Base-by-base conservation (phyloP, 495 filamentous ascomycete species). In the Bacidia rubella region DNA sequence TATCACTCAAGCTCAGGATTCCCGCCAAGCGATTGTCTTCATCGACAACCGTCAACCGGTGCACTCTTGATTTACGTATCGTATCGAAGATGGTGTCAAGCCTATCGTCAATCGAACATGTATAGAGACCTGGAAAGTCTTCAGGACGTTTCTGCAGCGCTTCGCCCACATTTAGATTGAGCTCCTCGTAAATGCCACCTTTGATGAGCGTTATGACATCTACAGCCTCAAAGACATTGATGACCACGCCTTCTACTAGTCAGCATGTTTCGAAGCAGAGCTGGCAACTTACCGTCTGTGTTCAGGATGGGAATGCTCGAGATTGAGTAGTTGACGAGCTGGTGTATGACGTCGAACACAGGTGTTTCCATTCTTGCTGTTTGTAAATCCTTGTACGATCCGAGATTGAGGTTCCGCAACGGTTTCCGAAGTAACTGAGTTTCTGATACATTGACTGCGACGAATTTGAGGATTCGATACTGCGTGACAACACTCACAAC, bases 171-270 rank as follows among this genome's bases (percentile, higher is more conserved):
- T 74, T 86, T 1, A 92, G 75, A 41, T 84, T 78, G 51, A 97
- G 72, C 55, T 96, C 92, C 51, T 97, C 90, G 58, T 97, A 96
- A 15, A 79, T 80, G 12, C 89, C 89, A 11, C 87, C 90, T 64
- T 92, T 93, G 64, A 99, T 96, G 60, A 95, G 76, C 0, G 89
- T 83, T 57, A 99, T 93, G 42, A 99, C 87, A 69, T 99, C 92
- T 44, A 99, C 90, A 7, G 92, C 86, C 67, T 99, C 93, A 60
- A 97, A 99, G 4, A 97, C 87, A 64, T 99, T 99, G 57, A 95
- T 79, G 1, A 99, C 78, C 43, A 81, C 71, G 46, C 80, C 82
- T 83, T 48, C 22, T 50, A 15, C 24, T 21, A 11, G 24, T 48
- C 4, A 57, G 44, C 55, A 24, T 22, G 26, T 7, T 38, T 17